Conservation (phyloP, 2,329 filamentous ascomycete genomes). For the Nothophaeocryptopus gaeumannii region DNA sequence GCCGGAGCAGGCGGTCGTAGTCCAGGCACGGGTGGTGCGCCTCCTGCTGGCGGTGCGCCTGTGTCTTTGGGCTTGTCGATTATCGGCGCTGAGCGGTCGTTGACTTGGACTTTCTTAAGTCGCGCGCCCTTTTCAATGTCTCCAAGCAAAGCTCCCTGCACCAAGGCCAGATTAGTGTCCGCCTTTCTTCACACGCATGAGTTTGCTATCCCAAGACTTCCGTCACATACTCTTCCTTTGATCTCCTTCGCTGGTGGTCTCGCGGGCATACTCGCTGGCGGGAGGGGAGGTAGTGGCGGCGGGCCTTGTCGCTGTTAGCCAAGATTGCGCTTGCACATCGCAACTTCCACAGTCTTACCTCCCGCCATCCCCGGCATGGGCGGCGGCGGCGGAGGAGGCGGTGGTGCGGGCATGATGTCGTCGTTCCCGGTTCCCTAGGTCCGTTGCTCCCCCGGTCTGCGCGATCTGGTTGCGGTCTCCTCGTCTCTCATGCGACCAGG, state of each 20-base stretch:
- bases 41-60: constrained; percentile 60
- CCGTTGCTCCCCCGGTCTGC: no score
- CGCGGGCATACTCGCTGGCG: constrained; percentile 49
- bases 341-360: constrained; percentile 39
- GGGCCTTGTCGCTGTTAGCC: constrained; percentile 17
- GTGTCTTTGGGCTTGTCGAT: constrained; percentile 57
- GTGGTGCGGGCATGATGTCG: constrained; percentile 49
- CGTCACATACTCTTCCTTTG: constrained; percentile 61
- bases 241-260: constrained; percentile 56
- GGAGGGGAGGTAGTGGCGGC: constrained; percentile 49
- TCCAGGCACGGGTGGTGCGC: constrained; percentile 77
- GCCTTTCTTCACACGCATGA: background rate
- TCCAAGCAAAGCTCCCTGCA: constrained; percentile 76
- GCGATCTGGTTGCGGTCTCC: no score
- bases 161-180: constrained; percentile 11
- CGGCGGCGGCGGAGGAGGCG: constrained; percentile 65
- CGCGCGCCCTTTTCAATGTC: constrained; percentile 80
- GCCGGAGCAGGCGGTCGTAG: constrained; percentile 69
- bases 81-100: constrained; percentile 83
- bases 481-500: no score
- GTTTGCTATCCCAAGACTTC: background rate
- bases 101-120: constrained; percentile 79
- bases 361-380: constrained; percentile 57
- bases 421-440: no score
- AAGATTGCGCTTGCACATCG: background rate